phyloP scores from a whole-genome alignment of 805 yeast genomes.

The Sugiyamaella marilandica region DNA sequence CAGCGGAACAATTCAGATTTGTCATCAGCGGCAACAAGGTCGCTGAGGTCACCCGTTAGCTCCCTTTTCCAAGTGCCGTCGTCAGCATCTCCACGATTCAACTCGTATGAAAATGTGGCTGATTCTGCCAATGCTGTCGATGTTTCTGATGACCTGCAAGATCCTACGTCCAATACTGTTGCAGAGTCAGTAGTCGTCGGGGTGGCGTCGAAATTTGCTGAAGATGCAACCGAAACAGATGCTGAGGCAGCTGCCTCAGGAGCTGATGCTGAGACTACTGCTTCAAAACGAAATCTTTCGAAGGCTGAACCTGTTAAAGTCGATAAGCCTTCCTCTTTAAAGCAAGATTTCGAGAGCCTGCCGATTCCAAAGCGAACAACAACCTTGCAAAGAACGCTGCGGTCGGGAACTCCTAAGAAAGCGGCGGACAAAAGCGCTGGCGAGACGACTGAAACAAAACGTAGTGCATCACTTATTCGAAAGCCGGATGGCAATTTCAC shows the following conservation, averaged over 20 bases:
- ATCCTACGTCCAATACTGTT: not conserved
- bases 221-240: not conserved
- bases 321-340: not conserved
- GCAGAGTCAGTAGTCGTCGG: too few species aligned
- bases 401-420: slow-evolving; percentile 5
- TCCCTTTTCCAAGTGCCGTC: not conserved
- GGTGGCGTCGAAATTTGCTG: not conserved
- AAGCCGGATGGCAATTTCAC: slow-evolving; percentile 26
- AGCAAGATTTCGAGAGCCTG: not conserved
- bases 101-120: too few species aligned
- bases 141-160: not conserved
- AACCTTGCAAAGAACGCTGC: slow-evolving; percentile 12
- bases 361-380: slow-evolving; percentile 7
- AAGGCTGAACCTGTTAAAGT: not conserved
- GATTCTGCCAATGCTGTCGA: not conserved
- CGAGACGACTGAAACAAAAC: slow-evolving; percentile 13
- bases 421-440: not conserved
- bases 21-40: not conserved
- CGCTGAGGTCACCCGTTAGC: not conserved
- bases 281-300: too few species aligned
- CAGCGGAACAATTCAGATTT: not conserved
- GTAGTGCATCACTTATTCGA: slow-evolving; percentile 24
- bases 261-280: not conserved
- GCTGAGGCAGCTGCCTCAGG: not conserved
- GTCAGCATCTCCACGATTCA: not conserved